Conservation (phyloP, 495 filamentous ascomycete genomes). For the Penicillium taxi region DNA sequence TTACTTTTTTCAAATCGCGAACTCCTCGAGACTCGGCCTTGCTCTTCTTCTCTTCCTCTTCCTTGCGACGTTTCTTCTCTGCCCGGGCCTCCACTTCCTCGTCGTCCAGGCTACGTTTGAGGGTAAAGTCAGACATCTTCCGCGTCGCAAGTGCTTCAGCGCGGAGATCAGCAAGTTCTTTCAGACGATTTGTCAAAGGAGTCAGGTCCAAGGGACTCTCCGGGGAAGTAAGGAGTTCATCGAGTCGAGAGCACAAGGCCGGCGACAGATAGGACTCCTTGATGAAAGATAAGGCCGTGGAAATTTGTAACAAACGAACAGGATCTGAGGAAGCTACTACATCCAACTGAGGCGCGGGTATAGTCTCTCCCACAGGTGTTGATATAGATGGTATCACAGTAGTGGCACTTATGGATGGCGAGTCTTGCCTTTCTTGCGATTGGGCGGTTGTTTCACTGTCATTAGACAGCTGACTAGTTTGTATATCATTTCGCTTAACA, state of each 20-base stretch:
- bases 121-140: slow-evolving; percentile 60
- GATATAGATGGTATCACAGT: slow-evolving; percentile 32
- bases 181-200: slow-evolving; percentile 59
- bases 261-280: slow-evolving; percentile 60
- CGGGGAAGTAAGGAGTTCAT: slow-evolving; percentile 37
- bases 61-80: slow-evolving; percentile 58
- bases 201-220: slow-evolving; percentile 55
- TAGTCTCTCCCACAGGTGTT: slow-evolving; percentile 35
- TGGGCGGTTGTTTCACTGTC: slow-evolving; percentile 19
- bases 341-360: slow-evolving; percentile 27
- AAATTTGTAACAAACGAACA: slow-evolving; percentile 58
- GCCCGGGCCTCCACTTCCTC: slow-evolving; percentile 49
- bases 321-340: slow-evolving; percentile 38
- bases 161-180: slow-evolving; percentile 53
- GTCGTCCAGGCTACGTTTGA: slow-evolving; percentile 63
- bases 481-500: slow-evolving; percentile 42
- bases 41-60: slow-evolving; percentile 69
- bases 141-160: slow-evolving; percentile 61
- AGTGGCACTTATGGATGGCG: slow-evolving; percentile 30
- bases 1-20: slow-evolving; percentile 75
- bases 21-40: slow-evolving; percentile 69
- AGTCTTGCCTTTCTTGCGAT: slow-evolving; percentile 23
- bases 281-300: slow-evolving; percentile 69
- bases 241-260: slow-evolving; percentile 41
- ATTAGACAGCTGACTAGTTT: slow-evolving; percentile 11